These are phyloP conservation scores for Globisporangium lucens DNA, from an alignment of 352 stramenopile species.

Conservation along the genomic window DNA sequence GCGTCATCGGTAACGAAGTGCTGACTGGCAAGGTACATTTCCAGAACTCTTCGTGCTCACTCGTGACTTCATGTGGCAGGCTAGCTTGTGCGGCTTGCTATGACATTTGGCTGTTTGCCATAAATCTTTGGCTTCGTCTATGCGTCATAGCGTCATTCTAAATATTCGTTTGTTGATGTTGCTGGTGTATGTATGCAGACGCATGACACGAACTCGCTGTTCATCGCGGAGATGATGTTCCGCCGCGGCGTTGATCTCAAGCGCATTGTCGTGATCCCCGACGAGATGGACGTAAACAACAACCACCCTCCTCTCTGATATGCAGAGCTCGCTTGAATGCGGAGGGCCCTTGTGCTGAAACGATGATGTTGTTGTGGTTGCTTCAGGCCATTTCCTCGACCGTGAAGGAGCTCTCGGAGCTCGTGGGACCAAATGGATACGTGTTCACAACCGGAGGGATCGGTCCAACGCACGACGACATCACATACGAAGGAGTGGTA, in stretches of 20 bases:
- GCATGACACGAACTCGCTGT: constrained; percentile 85
- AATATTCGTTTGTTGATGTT: background rate
- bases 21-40: constrained; percentile 69
- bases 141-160: constrained; percentile 1
- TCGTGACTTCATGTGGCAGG: background rate
- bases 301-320: background rate
- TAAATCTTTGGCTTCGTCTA: background rate
- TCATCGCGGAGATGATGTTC: constrained; percentile 81
- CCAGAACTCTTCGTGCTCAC: background rate
- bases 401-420: constrained; percentile 68
- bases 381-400: constrained; percentile 62
- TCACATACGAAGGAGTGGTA: constrained; percentile 85
- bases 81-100: background rate
- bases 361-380: background rate
- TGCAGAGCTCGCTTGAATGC: background rate
- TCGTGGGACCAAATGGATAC: constrained; percentile 71
- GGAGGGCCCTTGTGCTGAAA: background rate
- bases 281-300: constrained; percentile 57
- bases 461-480: constrained; percentile 83
- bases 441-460: constrained; percentile 87
- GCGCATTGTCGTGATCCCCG: constrained; percentile 73
- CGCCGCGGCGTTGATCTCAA: constrained; percentile 72
- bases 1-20: constrained; percentile 84
- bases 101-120: background rate
- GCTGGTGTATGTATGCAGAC: constrained; percentile 33